Percentiles rank a stretch among this genome's conserved stretches.
Conservation (phyloP, 129 eudicot genomes). For the Apium graveolens region DNA sequence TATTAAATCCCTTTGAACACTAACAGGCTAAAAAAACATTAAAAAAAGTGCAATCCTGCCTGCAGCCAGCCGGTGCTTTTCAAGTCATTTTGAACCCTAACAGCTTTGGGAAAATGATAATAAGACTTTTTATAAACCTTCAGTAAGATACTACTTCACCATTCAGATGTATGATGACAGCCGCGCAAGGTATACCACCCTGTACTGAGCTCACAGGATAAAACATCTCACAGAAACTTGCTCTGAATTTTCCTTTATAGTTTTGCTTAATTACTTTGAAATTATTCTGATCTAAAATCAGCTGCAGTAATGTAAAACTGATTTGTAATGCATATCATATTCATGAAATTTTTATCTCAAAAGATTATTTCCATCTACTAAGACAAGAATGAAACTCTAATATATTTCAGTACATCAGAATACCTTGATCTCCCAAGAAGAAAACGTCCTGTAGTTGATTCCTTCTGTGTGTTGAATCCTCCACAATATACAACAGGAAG, state of each 20-base stretch:
- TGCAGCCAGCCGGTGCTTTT: neutral
- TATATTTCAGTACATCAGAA: neutral
- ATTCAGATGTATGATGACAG: neutral
- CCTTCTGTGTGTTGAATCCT: constrained; percentile 97
- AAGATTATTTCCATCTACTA: neutral
- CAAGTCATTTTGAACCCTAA: constrained; percentile 2
- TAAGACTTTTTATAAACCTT: no score
- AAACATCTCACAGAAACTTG: neutral
- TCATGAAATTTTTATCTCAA: neutral
- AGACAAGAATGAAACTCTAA: neutral
- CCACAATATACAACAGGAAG: constrained; percentile 94
- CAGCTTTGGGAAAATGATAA: no score
- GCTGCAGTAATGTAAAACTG: neutral
- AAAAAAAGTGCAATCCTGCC: neutral
- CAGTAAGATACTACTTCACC: neutral
- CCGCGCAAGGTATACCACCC: neutral
- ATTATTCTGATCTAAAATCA: neutral
- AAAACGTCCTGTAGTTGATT: constrained; percentile 84
- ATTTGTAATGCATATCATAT: neutral
- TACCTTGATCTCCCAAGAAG: constrained; percentile 13
- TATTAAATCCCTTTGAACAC: neutral
- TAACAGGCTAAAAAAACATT: neutral
- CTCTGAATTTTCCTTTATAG: neutral
- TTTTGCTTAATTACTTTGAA: neutral
- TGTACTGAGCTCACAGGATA: neutral